Percentiles rank a stretch among this genome's conserved stretches.
Evolutionary conservation across 2,329 filamentous ascomycete genomes (phyloP).

Genomic region (Fusarium sp.): DNA sequence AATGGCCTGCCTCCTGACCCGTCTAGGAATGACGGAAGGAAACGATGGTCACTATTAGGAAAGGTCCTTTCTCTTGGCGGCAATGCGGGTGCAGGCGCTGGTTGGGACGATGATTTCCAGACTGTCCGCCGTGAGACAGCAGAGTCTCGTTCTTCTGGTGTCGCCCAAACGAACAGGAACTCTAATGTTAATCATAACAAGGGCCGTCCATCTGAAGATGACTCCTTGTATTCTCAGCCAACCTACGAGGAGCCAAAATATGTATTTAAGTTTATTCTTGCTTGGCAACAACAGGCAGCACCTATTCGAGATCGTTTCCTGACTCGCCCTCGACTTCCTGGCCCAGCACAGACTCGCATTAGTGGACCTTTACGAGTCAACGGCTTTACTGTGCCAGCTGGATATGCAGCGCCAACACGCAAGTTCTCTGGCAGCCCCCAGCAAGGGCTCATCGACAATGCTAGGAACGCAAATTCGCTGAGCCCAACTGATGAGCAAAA

Average conservation of each 20-base stretch:
- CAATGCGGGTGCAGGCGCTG: conserved; percentile 27
- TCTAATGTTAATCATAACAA: conserved; percentile 44
- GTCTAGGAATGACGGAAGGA: conserved; percentile 59
- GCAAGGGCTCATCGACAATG: conserved; percentile 59
- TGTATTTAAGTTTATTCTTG: conserved; percentile 79
- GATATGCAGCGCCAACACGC: conserved; percentile 56
- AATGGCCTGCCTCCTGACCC: conserved; percentile 41
- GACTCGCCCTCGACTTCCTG: conserved; percentile 73
- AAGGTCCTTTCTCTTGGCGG: conserved; percentile 63
- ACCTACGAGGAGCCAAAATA: conserved; percentile 66
- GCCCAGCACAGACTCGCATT: conserved; percentile 73
- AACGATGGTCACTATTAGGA: conserved; percentile 70
- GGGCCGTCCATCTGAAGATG: conserved; percentile 57
- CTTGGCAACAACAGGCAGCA: conserved; percentile 67
- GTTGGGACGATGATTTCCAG: conserved; percentile 59
- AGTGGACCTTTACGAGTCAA: conserved; percentile 52
- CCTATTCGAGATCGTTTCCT: conserved; percentile 70
- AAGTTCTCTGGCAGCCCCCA: conserved; percentile 58
- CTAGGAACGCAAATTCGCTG: conserved; percentile 59
- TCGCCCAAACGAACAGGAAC: conserved; percentile 43
- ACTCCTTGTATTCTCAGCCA: conserved; percentile 65
- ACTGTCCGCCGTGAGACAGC: conserved; percentile 61
- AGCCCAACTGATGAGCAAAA: conserved; percentile 45
- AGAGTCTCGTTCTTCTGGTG: conserved; percentile 50
- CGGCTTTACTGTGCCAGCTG: conserved; percentile 50